These are phyloP conservation scores for Gastrolobium villosum DNA, from an alignment of 306 rosid species.

Conservation along the genomic window DNA sequence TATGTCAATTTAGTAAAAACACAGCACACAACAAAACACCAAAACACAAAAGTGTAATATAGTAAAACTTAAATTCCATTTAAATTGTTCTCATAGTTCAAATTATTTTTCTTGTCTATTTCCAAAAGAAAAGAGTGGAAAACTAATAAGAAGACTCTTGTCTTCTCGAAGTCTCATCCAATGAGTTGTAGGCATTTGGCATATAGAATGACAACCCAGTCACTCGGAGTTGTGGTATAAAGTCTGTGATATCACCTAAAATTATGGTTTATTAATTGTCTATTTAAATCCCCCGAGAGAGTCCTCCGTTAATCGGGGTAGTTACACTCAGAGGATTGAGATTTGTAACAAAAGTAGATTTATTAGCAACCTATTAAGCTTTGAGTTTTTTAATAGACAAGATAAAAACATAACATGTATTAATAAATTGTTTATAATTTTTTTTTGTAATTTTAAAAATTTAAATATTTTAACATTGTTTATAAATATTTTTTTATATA, in stretches of 20 bases:
- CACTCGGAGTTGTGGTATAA: constrained; percentile 10
- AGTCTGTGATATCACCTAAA: constrained; percentile 1
- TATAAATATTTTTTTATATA: too few species aligned
- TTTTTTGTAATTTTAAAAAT: too few species aligned
- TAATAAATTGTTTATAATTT: too few species aligned
- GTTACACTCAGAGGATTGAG: background rate
- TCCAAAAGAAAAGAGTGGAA: background rate
- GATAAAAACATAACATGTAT: too few species aligned
- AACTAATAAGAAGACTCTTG: background rate
- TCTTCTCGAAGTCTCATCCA: background rate
- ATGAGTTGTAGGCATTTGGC: background rate
- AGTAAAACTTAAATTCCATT: too few species aligned
- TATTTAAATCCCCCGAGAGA: background rate
- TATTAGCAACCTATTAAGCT: too few species aligned
- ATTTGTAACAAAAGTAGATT: too few species aligned
- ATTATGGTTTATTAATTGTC: background rate
- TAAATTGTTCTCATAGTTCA: background rate
- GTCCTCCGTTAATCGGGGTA: background rate
- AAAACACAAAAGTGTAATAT: background rate
- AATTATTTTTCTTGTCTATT: background rate
- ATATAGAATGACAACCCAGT: background rate
- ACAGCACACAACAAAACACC: background rate
- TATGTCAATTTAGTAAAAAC: background rate
- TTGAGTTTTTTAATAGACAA: too few species aligned
- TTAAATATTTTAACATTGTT: too few species aligned